Base-by-base conservation (phyloP, 23 red algal species). In the Gracilariopsis chorda region DNA sequence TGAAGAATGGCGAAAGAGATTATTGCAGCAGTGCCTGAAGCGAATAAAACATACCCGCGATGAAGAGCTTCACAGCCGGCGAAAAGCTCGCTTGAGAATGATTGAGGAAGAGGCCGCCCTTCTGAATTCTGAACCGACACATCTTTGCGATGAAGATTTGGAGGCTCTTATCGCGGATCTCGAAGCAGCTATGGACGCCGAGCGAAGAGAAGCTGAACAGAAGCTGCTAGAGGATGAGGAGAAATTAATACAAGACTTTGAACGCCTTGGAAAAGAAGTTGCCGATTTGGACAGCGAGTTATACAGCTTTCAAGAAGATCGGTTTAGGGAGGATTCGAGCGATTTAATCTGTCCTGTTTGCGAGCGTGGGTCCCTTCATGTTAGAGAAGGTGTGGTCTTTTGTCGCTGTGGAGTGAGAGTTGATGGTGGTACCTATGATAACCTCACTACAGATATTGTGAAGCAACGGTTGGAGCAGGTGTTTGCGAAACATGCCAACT, bases 281-380 rank as follows among this genome's bases (percentile, higher is more conserved):
- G 80, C 51, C 11, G 25, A 63, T 10, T 23, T 39, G 4, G 39
- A 59, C 23, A 25, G n/a, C 19, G 80, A 85, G 30, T 44, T 85
- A 28, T 41, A 68, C 14, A 58, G 20, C 5, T 64, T 64, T 27
- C 59, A 85, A 68, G 58, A 46, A 16, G 5, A 44, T 3, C n/a
- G 9, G 40, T 32, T 43, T 44, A 37, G 14, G 3, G 58, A 24
- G 29, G 28, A 53, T 81, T 32, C 77, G 7, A 19, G 35, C 14
- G 10, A 46, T 5, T 24, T 81, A 48, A n/a, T 88, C 30, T 88
- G 84, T 77, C 84, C 84, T 21, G 64, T 88, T 5, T 88, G 84
- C 28, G 46, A 37, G 43, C 71, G 69, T 24, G 84, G 56, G 12
- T 30, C 33, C 21, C 42, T 88, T 62, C 45, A 77, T 37, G 69